phyloP scores from a whole-genome alignment of 1,139 yeast genomes.

The Pichia sp. region DNA sequence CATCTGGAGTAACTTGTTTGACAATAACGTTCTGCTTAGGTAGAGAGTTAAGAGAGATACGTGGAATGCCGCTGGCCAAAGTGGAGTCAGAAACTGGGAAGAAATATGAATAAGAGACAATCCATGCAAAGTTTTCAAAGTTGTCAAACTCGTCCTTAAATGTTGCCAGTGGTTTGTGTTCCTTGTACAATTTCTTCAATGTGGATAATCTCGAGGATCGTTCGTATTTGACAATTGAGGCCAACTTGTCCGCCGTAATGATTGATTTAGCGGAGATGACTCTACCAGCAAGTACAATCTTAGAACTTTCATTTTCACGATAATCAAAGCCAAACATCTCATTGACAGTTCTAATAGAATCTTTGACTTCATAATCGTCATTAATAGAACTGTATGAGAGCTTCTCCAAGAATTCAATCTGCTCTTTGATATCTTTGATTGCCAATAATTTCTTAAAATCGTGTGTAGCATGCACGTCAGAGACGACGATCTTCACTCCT shows the following conservation, averaged over 20 bases:
- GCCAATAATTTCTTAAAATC: constrained; percentile 9
- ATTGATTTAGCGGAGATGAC: constrained; percentile 12
- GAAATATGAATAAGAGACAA: constrained; percentile 40
- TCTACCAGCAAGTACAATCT: constrained; percentile 25
- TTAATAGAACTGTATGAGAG: not conserved
- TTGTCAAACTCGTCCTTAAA: constrained; percentile 33
- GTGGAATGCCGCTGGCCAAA: constrained; percentile 26
- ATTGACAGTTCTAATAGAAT: not conserved
- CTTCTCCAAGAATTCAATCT: constrained; percentile 1
- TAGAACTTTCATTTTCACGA: constrained; percentile 2
- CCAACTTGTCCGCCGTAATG: constrained; percentile 12
- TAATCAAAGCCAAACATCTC: constrained; percentile 9
- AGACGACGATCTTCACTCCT: constrained; percentile 32
- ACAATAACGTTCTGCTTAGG: constrained; percentile 6
- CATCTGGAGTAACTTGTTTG: constrained; percentile 9
- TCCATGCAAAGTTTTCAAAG: constrained; percentile 41
- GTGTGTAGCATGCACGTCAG: constrained; percentile 19
- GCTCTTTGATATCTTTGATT: constrained; percentile 3
- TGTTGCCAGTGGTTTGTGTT: constrained; percentile 10
- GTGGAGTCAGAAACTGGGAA: constrained; percentile 30
- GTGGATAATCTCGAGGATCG: constrained; percentile 19
- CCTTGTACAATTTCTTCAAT: constrained; percentile 11
- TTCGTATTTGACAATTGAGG: constrained; percentile 23
- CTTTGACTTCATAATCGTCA: constrained; percentile 7
- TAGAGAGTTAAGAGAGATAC: constrained; percentile 25